A percentile compares a stretch with the other conserved stretches of the same genome.
These are phyloP conservation scores for Trichoderma reesei DNA, from an alignment of 495 filamentous ascomycete species.

Conservation along the genomic window DNA sequence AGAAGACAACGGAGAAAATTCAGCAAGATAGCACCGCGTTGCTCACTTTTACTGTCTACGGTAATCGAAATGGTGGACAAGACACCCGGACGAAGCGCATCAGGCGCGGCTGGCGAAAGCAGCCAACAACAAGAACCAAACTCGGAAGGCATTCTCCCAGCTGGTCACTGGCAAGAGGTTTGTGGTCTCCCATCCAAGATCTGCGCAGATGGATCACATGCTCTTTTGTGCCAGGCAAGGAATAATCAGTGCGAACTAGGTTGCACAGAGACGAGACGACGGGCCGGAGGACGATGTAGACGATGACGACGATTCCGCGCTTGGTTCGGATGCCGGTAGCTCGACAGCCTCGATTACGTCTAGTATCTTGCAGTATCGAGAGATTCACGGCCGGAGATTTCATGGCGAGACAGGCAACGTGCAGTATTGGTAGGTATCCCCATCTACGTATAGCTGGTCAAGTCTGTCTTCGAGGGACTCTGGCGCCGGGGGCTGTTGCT, in stretches of 20 bases:
- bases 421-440: slow-evolving; percentile 21
- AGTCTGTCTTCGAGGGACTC: no score
- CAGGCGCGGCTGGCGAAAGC: not conserved
- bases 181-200: not conserved
- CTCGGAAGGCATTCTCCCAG: slow-evolving; percentile 5
- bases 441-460: not conserved
- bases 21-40: not conserved
- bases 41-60: not conserved
- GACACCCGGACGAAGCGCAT: not conserved
- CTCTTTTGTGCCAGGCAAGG: not conserved
- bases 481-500: not conserved
- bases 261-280: not conserved
- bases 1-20: not conserved
- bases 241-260: not conserved
- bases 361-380: slow-evolving; percentile 34
- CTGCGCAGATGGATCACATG: not conserved
- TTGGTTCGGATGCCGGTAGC: slow-evolving; percentile 23
- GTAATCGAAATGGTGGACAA: not conserved
- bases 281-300: slow-evolving; percentile 1
- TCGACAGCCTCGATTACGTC: slow-evolving; percentile 36
- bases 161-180: slow-evolving; percentile 8
- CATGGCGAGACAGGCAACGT: slow-evolving; percentile 23
- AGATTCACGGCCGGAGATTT: slow-evolving; percentile 30
- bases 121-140: not conserved
- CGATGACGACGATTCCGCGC: slow-evolving; percentile 29